phyloP scores from a whole-genome alignment of 805 yeast genomes.

The Hanseniaspora lachancei region DNA sequence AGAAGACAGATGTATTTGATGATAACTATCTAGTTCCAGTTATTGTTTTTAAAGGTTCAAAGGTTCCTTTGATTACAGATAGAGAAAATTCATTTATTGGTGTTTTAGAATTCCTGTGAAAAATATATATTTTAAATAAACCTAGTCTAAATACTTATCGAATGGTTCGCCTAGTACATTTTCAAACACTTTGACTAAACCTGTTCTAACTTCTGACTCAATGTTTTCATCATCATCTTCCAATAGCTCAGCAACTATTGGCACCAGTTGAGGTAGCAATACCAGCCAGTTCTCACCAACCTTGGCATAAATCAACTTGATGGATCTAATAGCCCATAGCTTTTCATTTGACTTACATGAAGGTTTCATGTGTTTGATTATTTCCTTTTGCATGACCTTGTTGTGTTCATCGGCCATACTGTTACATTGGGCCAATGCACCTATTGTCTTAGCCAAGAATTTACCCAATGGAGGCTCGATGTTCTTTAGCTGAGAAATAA shows the following conservation, averaged over 20 bases:
- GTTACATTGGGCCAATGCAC: slow-evolving; percentile 59
- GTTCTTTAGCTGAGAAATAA: slow-evolving; percentile 51
- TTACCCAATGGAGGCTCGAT: slow-evolving; percentile 68
- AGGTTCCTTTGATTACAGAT: not conserved
- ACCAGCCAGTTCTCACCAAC: slow-evolving; percentile 92
- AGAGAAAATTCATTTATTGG: slow-evolving; percentile 3
- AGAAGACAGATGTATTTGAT: not conserved
- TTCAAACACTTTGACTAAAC: slow-evolving; percentile 82
- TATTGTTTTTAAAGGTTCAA: slow-evolving; percentile 6
- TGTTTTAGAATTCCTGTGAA: slow-evolving; percentile 3
- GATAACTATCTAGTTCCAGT: not conserved
- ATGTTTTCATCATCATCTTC: slow-evolving; percentile 94
- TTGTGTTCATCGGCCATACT: slow-evolving; percentile 61
- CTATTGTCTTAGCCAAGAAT: slow-evolving; percentile 64
- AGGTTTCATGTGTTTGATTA: slow-evolving; percentile 57
- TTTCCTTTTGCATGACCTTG: slow-evolving; percentile 52
- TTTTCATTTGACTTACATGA: slow-evolving; percentile 45
- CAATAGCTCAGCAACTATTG: slow-evolving; percentile 83
- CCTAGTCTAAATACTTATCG: slow-evolving; percentile 54
- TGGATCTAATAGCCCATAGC: slow-evolving; percentile 65
- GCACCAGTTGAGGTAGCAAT: slow-evolving; percentile 85
- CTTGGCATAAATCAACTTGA: slow-evolving; percentile 73
- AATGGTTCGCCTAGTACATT: slow-evolving; percentile 88
- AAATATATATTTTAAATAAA: not conserved
- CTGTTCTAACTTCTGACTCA: slow-evolving; percentile 79